Conservation (phyloP, 1,284 basidiomycete genomes). For the Cryptococcus floricola region DNA sequence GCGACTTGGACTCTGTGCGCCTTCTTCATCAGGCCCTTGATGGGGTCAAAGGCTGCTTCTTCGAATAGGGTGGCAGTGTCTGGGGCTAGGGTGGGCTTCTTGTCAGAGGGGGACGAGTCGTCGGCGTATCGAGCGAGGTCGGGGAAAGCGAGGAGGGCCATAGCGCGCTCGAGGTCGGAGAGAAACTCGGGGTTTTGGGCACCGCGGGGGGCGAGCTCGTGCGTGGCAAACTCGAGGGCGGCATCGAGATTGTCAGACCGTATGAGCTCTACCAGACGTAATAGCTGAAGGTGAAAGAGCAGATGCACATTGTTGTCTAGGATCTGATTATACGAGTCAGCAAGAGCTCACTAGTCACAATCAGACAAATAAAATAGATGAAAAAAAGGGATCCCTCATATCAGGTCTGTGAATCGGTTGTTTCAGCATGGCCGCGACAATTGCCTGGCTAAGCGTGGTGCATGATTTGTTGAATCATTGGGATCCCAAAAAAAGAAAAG, state of each 20-base stretch:
- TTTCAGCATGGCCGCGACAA: constrained; percentile 48
- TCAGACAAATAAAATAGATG: background rate
- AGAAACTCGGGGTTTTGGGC: constrained; percentile 93
- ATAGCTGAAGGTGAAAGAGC: constrained; percentile 90
- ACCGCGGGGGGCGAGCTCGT: constrained; percentile 87
- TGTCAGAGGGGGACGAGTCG: constrained; percentile 14
- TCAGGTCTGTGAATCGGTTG: constrained; percentile 51
- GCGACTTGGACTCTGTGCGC: constrained; percentile 89
- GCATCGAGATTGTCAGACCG: constrained; percentile 72
- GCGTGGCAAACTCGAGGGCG: constrained; percentile 85
- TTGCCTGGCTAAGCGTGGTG: constrained; percentile 89
- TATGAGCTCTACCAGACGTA: constrained; percentile 91
- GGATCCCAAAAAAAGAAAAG: constrained; percentile 15
- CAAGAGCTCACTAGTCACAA: constrained; percentile 1
- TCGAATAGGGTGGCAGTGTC: constrained; percentile 18
- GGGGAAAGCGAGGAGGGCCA: constrained; percentile 88
- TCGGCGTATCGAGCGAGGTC: constrained; percentile 51
- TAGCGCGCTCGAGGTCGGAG: constrained; percentile 85
- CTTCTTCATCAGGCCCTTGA: constrained; percentile 63
- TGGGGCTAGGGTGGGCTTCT: constrained; percentile 24
- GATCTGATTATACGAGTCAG: constrained; percentile 59
- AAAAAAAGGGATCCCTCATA: constrained; percentile 44
- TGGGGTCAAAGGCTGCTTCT: constrained; percentile 41
- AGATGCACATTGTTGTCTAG: constrained; percentile 81
- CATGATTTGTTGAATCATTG: constrained; percentile 88